Base-by-base conservation (phyloP, 257 asterid species). In the Striga asiatica region DNA sequence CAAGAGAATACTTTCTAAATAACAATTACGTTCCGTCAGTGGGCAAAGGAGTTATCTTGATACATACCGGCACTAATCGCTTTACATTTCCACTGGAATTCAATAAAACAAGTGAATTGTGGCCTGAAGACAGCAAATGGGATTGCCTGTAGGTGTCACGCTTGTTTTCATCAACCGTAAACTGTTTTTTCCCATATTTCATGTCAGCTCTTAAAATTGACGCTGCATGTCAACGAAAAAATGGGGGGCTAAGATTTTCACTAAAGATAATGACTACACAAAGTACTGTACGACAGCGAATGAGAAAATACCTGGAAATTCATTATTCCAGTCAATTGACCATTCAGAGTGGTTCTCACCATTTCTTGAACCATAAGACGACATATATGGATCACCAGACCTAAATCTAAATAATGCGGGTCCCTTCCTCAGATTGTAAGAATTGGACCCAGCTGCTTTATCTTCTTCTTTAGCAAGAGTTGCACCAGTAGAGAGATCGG, bases 261-360 rank as follows among this genome's bases (percentile, higher is more conserved):
- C n/a, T n/a, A n/a, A n/a, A n/a, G n/a, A n/a, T n/a, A n/a, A n/a
- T n/a, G n/a, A n/a, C n/a, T n/a, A n/a, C n/a, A n/a, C n/a, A n/a
- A n/a, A n/a, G n/a, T n/a, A n/a, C n/a, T n/a, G n/a, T n/a, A n/a
- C n/a, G n/a, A n/a, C n/a, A n/a, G n/a, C n/a, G n/a, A n/a, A n/a
- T n/a, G n/a, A n/a, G n/a, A 52, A 59, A 34, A 54, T 38, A 91
- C 99, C 99, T 77, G 99, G 99, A 52, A 92, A 92, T 68, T 92
- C 99, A 42, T 72, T 69, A 58, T 80, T 92, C 99, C 99, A 92
- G 27, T 92, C 97, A 23, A 74, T 78, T 54, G 65, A 54, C 79
- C 79, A 82, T 6, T 88, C 97, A 0, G 84, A 69, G 63, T 65
- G 61, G 70, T 71, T 77, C 63, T 80, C 99, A 18, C 95, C 84